Evolutionary conservation across 306 rosid genomes (phyloP).

Genomic region (Senna tora): DNA sequence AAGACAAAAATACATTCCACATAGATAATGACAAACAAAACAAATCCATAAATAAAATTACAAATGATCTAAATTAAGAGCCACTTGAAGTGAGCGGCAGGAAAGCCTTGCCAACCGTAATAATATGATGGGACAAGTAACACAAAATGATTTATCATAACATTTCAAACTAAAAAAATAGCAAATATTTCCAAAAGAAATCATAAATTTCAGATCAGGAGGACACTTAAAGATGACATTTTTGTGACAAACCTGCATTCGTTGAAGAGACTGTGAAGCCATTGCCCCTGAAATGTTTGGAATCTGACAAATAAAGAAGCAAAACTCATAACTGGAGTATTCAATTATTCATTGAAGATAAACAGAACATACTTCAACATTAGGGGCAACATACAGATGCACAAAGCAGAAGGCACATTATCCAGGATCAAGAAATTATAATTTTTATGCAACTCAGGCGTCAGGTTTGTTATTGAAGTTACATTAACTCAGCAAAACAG

Average conservation of each 20-base stretch:
- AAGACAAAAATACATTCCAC: conserved; percentile 17
- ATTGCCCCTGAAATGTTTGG: conserved; percentile 82
- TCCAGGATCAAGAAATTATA: conserved; percentile 10
- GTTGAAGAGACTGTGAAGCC: conserved; percentile 71
- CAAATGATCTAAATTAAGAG: not conserved
- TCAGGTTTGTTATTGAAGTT: not conserved
- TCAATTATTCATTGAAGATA: conserved; percentile 29
- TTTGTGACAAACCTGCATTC: conserved; percentile 68
- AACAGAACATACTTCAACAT: conserved; percentile 20
- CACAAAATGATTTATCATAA: not conserved
- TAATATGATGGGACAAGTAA: conserved; percentile 8
- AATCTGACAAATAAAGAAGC: conserved; percentile 56
- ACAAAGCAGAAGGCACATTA: not conserved
- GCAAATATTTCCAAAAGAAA: not conserved
- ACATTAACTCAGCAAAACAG: not conserved
- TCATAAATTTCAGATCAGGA: conserved; percentile 11
- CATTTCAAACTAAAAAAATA: not conserved
- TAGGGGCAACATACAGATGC: conserved; percentile 27
- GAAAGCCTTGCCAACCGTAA: conserved; percentile 17
- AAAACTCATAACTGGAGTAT: conserved; percentile 31
- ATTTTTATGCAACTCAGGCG: conserved; percentile 15
- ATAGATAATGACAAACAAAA: conserved; percentile 16
- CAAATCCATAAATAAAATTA: conserved; percentile 10
- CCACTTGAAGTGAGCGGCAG: not conserved
- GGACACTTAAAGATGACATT: not conserved